Evolutionary conservation across 495 filamentous ascomycete genomes (phyloP), one percentile per base, ranked within the genome.

Genomic region (Tuber microsphaerosporum): DNA sequence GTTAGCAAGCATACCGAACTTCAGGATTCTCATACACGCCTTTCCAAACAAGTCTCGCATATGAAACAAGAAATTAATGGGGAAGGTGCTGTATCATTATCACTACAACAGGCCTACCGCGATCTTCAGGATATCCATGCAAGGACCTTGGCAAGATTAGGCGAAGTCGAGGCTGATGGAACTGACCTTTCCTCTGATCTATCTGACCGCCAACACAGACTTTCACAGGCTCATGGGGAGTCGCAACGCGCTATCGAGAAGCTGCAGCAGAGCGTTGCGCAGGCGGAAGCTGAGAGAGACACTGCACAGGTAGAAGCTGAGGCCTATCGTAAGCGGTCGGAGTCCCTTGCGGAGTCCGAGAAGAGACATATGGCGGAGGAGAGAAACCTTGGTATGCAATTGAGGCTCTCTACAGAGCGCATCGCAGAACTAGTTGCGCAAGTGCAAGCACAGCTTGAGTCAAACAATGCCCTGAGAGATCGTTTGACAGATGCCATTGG

Each of bases 401-500:
- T 97, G 31, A 86, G 87, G 42, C 88, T 88, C 43, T 91, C 92
- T 1, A 89, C 94, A 12, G 88, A 87, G 71, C 90, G 93, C 1
- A 90, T 94, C 72, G 92, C 97, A 77, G 87, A 89, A 74, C 87
- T 99, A 17, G 91, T 92, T 17, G 82, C 84, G 44, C 89, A 94
- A 81, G 92, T 97, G 41, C 89, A 90, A 45, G 82, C 84, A 41
- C 91, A 97, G 83, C 86, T 98, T 26, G 87, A 89, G 20, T 88
- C 88, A 31, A 98, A 97, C 83, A 87, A 87, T 41, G 85, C 88
- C 5, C 86, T 99, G 37, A 90, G 94, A 73, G 84, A 88, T 73
- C 90, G 95, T n/a, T 89, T 99, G n/a, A 88, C 91, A 17, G 89
- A 91, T 70, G 94, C 94, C 10, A 92, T 99, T 68, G 87, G 88